Conservation (phyloP, 164 flowering plant species). For the Umbellularia californica region DNA sequence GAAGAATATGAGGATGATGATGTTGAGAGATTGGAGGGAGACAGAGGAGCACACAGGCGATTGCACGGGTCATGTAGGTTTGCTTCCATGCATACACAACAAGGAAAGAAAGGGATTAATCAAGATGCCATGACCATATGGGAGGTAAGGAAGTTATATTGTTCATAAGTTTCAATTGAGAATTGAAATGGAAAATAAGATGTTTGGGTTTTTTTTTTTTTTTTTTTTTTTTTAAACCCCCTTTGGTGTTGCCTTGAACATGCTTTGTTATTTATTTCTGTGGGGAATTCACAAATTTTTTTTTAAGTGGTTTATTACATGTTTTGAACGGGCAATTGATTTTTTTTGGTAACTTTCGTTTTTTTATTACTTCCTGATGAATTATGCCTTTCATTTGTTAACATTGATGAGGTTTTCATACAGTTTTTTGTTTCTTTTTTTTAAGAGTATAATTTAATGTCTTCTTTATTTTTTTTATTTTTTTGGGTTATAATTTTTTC, state of each 20-base stretch:
- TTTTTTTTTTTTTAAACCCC: too few species aligned
- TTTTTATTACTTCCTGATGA: neutral
- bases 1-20: constrained; percentile 18
- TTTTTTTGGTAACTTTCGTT: too few species aligned
- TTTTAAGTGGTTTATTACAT: neutral
- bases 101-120: constrained; percentile 76
- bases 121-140: constrained; percentile 91
- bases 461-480: neutral
- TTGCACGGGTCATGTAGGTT: constrained; percentile 42
- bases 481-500: too few species aligned
- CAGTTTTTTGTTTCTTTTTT: neutral
- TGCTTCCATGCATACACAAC: constrained; percentile 56
- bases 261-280: neutral
- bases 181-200: neutral
- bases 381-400: too few species aligned
- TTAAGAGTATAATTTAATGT: too few species aligned
- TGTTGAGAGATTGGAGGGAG: constrained; percentile 7
- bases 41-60: constrained; percentile 41
- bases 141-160: constrained; percentile 51
- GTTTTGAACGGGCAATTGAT: neutral
- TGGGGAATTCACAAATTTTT: neutral
- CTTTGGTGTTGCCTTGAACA: too few species aligned
- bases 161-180: neutral
- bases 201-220: too few species aligned
- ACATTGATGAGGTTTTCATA: neutral